Base-by-base conservation (phyloP, 805 yeast species). In the Metschnikowia koreensis region DNA sequence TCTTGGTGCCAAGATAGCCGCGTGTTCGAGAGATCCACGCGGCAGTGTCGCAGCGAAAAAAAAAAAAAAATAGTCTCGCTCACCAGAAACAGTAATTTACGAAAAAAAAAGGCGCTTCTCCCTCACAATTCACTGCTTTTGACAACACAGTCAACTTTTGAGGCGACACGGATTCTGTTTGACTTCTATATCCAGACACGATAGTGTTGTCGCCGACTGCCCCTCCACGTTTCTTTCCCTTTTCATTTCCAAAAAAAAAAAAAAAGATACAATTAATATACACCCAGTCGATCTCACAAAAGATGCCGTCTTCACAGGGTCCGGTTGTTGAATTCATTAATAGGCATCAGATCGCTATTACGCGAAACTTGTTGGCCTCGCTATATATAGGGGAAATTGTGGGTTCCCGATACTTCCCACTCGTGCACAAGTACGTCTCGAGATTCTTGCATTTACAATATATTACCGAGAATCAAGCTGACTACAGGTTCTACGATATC, bases 401-500 rank as follows among this genome's bases (percentile, higher is more conserved):
- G n/a, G 55, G 58, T 22, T 38, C 54, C 28, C 48, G 48, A 15
- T 38, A 37, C 28, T 56, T 61, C 9, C 57, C 62, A 6, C 46
- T 15, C 26, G 46, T 60, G 13, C 64, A 61, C 47, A 63, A 60
- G 11, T 58, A 63, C 52, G 67, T 77, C 22, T 55, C 66, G 50
- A 67, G 74, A 52, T 73, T 72, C 53, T 60, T 75, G 41, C 66
- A 67, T 44, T 64, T 76, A 47, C 76, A 67, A 54, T 60, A 65
- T 37, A 57, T 61, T 46, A 53, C 59, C 29, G 60, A 51, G 41
- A 28, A 41, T 7, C 39, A 52, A 9, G 50, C 48, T 10, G 63
- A 63, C 17, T 45, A 47, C 12, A 53, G 62, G 15, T 47, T 36
- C 36, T 86, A 83, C 60, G 86, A 79, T 59, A 79, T 83, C 52